phyloP scores from a whole-genome alignment of 257 asterid species.

The Rauvolfia tetraphylla region DNA sequence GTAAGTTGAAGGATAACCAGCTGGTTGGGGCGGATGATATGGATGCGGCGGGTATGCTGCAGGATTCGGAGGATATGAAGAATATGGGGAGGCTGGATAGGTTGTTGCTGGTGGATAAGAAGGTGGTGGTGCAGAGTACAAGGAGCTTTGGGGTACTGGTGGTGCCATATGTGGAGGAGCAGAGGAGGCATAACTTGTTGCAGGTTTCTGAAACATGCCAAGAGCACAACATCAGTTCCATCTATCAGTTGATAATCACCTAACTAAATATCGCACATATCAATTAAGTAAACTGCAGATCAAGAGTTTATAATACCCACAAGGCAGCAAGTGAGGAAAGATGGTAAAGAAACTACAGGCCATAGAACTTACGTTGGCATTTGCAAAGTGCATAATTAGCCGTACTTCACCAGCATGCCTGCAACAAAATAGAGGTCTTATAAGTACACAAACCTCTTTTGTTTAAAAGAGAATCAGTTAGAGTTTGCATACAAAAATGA shows the following conservation, averaged over 20 bases:
- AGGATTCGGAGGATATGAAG: constrained; percentile 29
- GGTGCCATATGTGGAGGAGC: constrained; percentile 30
- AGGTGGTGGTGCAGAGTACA: constrained; percentile 29
- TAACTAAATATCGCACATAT: neutral
- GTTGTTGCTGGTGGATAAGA: constrained; percentile 23
- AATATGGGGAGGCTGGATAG: constrained; percentile 32
- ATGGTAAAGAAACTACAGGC: neutral
- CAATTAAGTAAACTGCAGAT: neutral
- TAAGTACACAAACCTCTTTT: neutral
- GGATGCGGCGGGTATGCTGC: constrained; percentile 29
- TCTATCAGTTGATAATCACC: neutral
- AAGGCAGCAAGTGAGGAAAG: neutral
- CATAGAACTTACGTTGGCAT: constrained; percentile 52
- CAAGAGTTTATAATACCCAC: neutral
- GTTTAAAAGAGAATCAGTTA: neutral
- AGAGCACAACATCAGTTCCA: neutral
- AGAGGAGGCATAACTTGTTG: constrained; percentile 32
- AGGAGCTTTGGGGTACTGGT: constrained; percentile 19
- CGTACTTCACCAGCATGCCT: constrained; percentile 93
- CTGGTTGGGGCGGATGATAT: constrained; percentile 23
- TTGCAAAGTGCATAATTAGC: constrained; percentile 74
- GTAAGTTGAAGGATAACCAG: constrained; percentile 31
- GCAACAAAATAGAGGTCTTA: constrained; percentile 11
- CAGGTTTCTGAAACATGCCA: constrained; percentile 37
- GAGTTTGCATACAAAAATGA: neutral